These are phyloP conservation scores for Agaricales sp. DNA, from an alignment of 1,284 basidiomycete genomes.

Conservation along the genomic window DNA sequence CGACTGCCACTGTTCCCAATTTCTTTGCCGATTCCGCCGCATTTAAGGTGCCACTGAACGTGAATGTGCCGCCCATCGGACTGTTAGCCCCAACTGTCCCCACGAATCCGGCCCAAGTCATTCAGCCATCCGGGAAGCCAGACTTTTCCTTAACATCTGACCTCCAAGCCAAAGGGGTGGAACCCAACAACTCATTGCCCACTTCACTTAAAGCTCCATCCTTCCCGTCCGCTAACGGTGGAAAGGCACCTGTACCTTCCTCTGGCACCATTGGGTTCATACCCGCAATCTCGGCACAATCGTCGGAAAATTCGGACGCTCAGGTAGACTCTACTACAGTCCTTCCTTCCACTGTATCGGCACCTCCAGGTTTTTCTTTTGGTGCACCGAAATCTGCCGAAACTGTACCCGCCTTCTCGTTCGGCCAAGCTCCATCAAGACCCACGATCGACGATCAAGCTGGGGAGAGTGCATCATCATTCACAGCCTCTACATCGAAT, in stretches of 20 bases:
- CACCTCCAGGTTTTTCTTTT: slow-evolving; percentile 11
- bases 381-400: slow-evolving; percentile 7
- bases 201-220: too few species aligned
- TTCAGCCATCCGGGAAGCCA: too few species aligned
- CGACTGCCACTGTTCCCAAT: background rate
- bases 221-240: too few species aligned
- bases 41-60: background rate
- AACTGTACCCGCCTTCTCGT: slow-evolving; percentile 1
- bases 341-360: slow-evolving; percentile 5
- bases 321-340: too few species aligned
- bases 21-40: background rate
- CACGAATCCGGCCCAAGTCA: slow-evolving; percentile 4
- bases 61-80: background rate
- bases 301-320: too few species aligned
- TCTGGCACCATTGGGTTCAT: too few species aligned
- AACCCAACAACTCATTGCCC: too few species aligned
- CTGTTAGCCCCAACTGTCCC: background rate
- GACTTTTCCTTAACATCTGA: too few species aligned
- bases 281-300: too few species aligned
- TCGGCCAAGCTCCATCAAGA: background rate
- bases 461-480: background rate
- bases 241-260: too few species aligned
- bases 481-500: background rate
- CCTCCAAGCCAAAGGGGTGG: too few species aligned
- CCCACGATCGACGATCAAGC: background rate